Conservation (phyloP, 176 grass and related monocot species). For the Ananas comosus region DNA sequence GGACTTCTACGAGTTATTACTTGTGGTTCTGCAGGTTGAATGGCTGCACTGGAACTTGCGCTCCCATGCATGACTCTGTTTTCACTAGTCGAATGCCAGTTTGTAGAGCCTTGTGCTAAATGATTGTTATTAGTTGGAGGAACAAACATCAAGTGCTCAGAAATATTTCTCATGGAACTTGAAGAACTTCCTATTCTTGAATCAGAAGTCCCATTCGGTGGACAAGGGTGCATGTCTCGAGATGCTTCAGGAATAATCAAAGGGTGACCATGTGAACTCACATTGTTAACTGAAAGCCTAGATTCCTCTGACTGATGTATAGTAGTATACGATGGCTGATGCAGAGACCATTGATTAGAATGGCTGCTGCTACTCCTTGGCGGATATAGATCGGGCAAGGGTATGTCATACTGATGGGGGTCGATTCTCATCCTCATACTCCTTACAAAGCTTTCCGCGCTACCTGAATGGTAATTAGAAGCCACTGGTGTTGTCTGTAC, state of each 20-base stretch:
- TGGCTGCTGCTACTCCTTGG: conserved; percentile 4
- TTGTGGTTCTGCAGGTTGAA: conserved; percentile 10
- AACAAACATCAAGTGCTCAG: neutral
- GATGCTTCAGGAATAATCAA: neutral
- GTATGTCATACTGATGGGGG: conserved; percentile 4
- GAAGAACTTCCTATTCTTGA: conserved; percentile 2
- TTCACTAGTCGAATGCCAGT: conserved; percentile 16
- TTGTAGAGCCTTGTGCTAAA: conserved; percentile 4
- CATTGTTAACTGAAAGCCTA: neutral
- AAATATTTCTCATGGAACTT: neutral
- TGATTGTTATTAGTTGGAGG: conserved; percentile 2
- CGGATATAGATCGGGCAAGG: conserved; percentile 7
- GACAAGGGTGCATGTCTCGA: conserved; percentile 7
- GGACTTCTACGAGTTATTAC: conserved; percentile 4
- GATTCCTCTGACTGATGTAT: conserved; percentile 2
- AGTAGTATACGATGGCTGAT: neutral
- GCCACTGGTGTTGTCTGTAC: neutral
- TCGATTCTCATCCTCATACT: conserved; percentile 18
- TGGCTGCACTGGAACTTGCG: neutral
- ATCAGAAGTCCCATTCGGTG: conserved; percentile 8
- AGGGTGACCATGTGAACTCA: neutral
- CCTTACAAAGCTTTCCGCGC: conserved; percentile 7
- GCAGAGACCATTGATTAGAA: conserved; percentile 10
- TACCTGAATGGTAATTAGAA: conserved; percentile 6
- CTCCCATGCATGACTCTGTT: conserved; percentile 14